Evolutionary conservation across 495 filamentous ascomycete species (phyloP), one percentile per base, ranked within the genome.

Genomic region (Hyaloscypha finlandica): DNA sequence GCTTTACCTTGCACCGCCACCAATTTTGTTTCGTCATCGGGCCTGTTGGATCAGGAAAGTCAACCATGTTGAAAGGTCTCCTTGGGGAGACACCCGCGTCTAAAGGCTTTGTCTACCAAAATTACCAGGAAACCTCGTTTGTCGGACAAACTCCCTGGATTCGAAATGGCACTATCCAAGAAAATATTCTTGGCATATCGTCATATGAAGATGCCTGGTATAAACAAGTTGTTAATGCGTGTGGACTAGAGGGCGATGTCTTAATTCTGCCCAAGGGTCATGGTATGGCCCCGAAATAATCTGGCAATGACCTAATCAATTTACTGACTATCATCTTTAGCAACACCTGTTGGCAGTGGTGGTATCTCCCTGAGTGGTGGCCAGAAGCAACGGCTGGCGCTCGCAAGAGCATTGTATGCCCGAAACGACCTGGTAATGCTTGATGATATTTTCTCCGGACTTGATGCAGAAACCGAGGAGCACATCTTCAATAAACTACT

Each of bases 351-450:
- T 65, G 90, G 89, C 9, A 88, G 83, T 76, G 86, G 86, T 63
- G 90, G 89, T 0, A 81, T 89, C 63, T 80, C 81, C 4, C 78
- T 92, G 9, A 87, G 84, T 52, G 85, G 85, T 12, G 89, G 89
- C 0, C 89, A 91, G 68, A 86, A 84, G 68, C 89, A 91, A 70
- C 79, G 89, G 2, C 80, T 91, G 81, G 84, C 25, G 74, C 88
- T 31, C 65, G 87, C 88, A 35, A 77, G 88, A 30, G 85, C 84
- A 33, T 76, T 87, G 0, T 89, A 90, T 69, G 76, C 86, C 8
- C 73, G 82, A 29, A 77, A 81, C n/a, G 78, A 84, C 39, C 71
- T 88, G 9, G 73, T 87, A 29, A 77, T 90, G 12, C 70, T 89
- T 2, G 88, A 89, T 62, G 86, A 91, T 68, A 78, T 87, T 4